Evolutionary conservation across 2,329 filamentous ascomycete species (phyloP).

Genomic region (Didymella sp.): DNA sequence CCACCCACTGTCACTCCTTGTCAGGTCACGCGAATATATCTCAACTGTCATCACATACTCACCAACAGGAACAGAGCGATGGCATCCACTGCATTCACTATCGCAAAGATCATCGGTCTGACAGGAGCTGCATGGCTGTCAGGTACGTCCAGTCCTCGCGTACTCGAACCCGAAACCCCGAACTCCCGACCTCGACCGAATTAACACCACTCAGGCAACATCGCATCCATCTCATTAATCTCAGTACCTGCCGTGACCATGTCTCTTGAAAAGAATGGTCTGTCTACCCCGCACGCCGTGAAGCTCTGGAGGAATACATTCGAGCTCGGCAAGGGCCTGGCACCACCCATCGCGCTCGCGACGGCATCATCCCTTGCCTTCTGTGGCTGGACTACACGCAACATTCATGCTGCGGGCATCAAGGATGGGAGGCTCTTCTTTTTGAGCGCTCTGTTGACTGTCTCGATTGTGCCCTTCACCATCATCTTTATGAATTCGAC

Average conservation of each 20-base stretch:
- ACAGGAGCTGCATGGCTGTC: slow-evolving; percentile 6
- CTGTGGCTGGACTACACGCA: background rate
- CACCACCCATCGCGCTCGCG: background rate
- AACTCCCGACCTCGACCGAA: background rate
- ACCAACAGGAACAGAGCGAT: background rate
- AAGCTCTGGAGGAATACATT: slow-evolving; percentile 1
- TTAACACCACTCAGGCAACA: slow-evolving; percentile 3
- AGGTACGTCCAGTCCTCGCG: background rate
- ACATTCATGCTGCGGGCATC: background rate
- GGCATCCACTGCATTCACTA: background rate
- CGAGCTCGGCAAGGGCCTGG: background rate
- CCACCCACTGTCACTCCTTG: background rate
- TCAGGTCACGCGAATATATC: background rate
- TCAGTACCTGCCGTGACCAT: background rate
- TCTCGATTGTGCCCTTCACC: slow-evolving; percentile 8
- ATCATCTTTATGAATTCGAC: background rate
- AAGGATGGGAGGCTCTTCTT: background rate
- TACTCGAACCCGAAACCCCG: slow-evolving; percentile 4
- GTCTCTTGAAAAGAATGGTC: background rate
- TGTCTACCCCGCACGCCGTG: background rate
- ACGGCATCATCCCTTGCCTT: background rate
- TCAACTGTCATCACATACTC: background rate
- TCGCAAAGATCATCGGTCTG: background rate
- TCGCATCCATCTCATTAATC: background rate
- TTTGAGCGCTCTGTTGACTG: background rate